Evolutionary conservation across 106 monocot genomes (phyloP), one percentile per base, ranked within the genome.

Genomic region (Allium cepa): DNA sequence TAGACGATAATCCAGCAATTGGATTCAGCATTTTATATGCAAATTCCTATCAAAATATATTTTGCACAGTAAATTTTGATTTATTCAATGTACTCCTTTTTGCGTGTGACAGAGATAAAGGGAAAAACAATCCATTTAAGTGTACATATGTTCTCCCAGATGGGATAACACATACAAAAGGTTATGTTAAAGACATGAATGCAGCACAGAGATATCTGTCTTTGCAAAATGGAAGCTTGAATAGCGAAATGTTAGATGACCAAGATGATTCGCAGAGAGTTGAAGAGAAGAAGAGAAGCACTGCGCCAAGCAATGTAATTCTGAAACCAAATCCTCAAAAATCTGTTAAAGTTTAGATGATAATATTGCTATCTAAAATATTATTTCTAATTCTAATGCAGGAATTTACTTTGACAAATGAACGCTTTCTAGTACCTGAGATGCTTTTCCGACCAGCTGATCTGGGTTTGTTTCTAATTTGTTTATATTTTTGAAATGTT

Each of bases 121-220:
- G 85, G 49, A 84, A 78, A 62, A 86, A 88, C 53, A 92, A 92
- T 70, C 85, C 84, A 49, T 84, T 91, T 64, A 85, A 57, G 61
- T 96, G 95, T 75, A 88, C 91, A 8, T 96, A 96, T 80, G 86
- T 96, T 78, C 86, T 96, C 12, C 95, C 95, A 57, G 95, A 96
- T 80, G 95, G 95, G 69, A 73, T 96, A 49, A 76, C 81, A 59
- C 64, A 86, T 62, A 96, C 79, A 50, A 96, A 78, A 73, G 95
- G 95, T 56, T 96, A 66, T 82, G 91, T 96, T 5, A 96, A 91
- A 62, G 83, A 86, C 70, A 70, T 66, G 73, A 76, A 78, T 61
- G 91, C 91, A 79, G 95, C 91, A 72, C 72, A 26, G 26, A 83
- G 84, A 50, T 96, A 73, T 73, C 71, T 83, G 10, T 82, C 79